Conservation (phyloP, 1,139 yeast species). For the Taphrina populina region DNA sequence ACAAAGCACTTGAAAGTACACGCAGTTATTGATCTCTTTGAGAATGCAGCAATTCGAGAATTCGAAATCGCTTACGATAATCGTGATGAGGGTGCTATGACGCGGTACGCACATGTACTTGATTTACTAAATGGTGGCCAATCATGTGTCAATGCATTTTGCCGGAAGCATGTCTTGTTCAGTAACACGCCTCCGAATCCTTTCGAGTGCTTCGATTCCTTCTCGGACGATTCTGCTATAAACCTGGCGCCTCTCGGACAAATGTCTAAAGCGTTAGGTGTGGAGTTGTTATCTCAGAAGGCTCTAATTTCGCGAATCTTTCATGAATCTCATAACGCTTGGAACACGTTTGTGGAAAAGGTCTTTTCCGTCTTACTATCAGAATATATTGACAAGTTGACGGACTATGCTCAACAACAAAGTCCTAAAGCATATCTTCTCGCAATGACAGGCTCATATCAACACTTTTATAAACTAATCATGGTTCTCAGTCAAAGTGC, state of each 20-base stretch:
- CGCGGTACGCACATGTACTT: conserved; percentile 46
- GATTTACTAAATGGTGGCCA: conserved; percentile 48
- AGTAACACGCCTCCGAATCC: conserved; percentile 43
- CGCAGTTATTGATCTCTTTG: conserved; percentile 67
- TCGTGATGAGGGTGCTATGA: conserved; percentile 50
- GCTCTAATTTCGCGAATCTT: conserved; percentile 47
- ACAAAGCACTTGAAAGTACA: conserved; percentile 51
- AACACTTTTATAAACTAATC: conserved; percentile 20
- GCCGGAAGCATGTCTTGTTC: conserved; percentile 51
- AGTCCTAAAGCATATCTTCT: conserved; percentile 40
- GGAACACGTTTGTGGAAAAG: conserved; percentile 44
- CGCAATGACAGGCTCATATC: conserved; percentile 36
- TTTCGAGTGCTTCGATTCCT: conserved; percentile 43
- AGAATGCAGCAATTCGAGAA: conserved; percentile 69
- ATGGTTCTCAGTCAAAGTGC: conserved; percentile 6
- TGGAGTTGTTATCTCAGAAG: conserved; percentile 46
- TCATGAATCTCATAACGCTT: conserved; percentile 42
- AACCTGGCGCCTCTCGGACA: conserved; percentile 43
- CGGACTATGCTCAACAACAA: conserved; percentile 41
- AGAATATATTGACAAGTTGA: conserved; percentile 44
- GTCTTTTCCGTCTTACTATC: conserved; percentile 46
- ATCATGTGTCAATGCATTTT: conserved; percentile 52
- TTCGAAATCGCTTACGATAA: conserved; percentile 60
- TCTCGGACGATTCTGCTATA: conserved; percentile 42
- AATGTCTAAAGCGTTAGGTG: conserved; percentile 45